phyloP scores from a whole-genome alignment of 306 rosid genomes.

The Fagus crenata region DNA sequence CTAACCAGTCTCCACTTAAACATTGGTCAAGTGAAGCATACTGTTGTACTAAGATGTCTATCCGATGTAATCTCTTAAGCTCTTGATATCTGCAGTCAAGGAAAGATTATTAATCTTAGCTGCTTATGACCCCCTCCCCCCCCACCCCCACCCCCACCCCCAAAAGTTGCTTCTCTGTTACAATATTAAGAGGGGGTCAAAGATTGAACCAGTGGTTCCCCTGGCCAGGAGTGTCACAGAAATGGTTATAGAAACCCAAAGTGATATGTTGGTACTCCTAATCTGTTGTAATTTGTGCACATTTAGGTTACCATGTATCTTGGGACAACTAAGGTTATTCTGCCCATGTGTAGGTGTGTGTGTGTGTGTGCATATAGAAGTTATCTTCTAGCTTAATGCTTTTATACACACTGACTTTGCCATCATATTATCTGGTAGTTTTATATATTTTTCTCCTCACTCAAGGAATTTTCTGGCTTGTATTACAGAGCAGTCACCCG shows the following conservation, averaged over 20 bases:
- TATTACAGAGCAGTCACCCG: slow-evolving; percentile 49
- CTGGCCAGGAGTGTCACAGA: neutral
- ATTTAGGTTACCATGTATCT: slow-evolving; percentile 9
- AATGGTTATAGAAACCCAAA: neutral
- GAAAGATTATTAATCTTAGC: slow-evolving; percentile 9
- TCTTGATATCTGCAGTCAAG: neutral
- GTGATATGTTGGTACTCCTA: neutral
- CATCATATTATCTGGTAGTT: neutral
- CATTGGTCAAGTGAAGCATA: too few species aligned
- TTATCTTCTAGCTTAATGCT: slow-evolving; percentile 22
- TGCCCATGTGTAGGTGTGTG: too few species aligned
- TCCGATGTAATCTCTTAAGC: neutral
- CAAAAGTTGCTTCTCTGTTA: neutral
- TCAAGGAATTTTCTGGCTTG: slow-evolving; percentile 26
- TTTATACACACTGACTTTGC: slow-evolving; percentile 3
- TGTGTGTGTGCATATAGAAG: neutral
- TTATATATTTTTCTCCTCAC: slow-evolving; percentile 12
- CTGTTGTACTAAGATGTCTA: too few species aligned
- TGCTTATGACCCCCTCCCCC: neutral
- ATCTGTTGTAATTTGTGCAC: slow-evolving; percentile 2
- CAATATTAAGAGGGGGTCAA: slow-evolving; percentile 1
- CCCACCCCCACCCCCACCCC: neutral
- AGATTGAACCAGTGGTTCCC: neutral
- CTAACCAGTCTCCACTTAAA: too few species aligned
- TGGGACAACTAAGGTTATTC: neutral